Percentiles rank a stretch among this genome's conserved stretches.
Evolutionary conservation across 805 yeast genomes (phyloP).

Genomic region (Starmerella apis): DNA sequence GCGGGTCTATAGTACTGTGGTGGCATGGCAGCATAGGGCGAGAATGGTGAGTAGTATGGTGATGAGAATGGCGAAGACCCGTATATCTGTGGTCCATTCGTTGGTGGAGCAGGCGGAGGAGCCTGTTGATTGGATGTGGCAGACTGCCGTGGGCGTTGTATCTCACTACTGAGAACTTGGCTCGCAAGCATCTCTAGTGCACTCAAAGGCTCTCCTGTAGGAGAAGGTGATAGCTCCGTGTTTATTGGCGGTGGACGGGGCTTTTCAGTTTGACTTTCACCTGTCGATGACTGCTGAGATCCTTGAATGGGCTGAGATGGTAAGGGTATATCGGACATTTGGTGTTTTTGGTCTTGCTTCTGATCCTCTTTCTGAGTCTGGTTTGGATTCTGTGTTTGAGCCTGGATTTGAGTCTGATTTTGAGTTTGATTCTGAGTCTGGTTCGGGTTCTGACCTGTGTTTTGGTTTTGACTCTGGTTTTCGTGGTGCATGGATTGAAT

Average conservation of each 20-base stretch:
- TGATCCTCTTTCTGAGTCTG: neutral
- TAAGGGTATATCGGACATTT: neutral
- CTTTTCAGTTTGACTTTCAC: slow-evolving; percentile 3
- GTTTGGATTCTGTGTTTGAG: neutral
- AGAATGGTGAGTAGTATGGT: slow-evolving; percentile 20
- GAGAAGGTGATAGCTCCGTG: slow-evolving; percentile 11
- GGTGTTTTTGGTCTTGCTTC: no score
- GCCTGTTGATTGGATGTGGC: slow-evolving; percentile 5
- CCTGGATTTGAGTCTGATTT: no score
- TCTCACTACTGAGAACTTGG: slow-evolving; percentile 36
- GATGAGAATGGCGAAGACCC: slow-evolving; percentile 19
- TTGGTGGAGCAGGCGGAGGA: neutral
- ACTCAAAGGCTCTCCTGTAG: slow-evolving; percentile 28
- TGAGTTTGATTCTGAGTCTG: no score
- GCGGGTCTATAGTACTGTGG: slow-evolving; percentile 25
- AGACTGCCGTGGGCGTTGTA: slow-evolving; percentile 12
- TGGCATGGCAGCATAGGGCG: slow-evolving; percentile 15
- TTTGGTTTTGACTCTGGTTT: neutral
- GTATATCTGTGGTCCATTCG: slow-evolving; percentile 2
- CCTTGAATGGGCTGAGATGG: neutral
- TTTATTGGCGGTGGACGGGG: slow-evolving; percentile 23
- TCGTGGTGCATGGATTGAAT: no score
- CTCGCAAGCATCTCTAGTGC: slow-evolving; percentile 48
- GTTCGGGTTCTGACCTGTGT: neutral
- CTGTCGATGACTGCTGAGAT: neutral